These are phyloP conservation scores for Mixia osmundae DNA, from an alignment of 1,284 basidiomycete genomes.

Conservation along the genomic window DNA sequence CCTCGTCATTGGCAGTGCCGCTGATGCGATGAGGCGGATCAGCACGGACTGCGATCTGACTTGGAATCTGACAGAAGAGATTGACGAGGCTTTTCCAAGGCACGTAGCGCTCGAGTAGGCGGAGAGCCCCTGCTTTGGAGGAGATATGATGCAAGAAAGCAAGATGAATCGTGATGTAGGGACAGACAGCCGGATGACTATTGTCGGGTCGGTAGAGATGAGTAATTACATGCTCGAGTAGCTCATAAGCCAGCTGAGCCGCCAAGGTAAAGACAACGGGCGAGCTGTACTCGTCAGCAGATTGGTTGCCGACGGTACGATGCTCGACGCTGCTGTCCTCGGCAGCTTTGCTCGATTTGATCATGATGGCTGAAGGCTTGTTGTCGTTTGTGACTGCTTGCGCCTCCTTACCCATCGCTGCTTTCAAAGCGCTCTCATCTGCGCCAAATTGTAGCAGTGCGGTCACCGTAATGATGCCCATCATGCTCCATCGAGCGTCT, in stretches of 20 bases:
- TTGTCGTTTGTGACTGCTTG: constrained; percentile 3
- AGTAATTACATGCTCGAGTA: constrained; percentile 39
- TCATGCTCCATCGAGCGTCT: constrained; percentile 81
- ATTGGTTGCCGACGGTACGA: neutral
- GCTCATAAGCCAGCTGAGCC: constrained; percentile 50
- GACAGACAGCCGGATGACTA: constrained; percentile 37
- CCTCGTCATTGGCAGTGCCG: constrained; percentile 57
- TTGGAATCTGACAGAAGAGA: constrained; percentile 31
- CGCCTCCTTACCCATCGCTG: constrained; percentile 24
- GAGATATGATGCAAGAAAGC: constrained; percentile 64
- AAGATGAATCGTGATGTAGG: constrained; percentile 62
- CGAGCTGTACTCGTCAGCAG: too few relatives aligned
- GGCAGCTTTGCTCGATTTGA: constrained; percentile 9
- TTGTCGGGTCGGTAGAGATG: constrained; percentile 5
- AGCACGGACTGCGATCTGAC: constrained; percentile 31
- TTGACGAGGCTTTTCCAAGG: constrained; percentile 57
- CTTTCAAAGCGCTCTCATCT: constrained; percentile 43
- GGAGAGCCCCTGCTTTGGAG: constrained; percentile 37
- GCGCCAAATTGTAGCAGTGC: constrained; percentile 70
- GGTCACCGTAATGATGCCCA: constrained; percentile 62
- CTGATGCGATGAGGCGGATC: constrained; percentile 27
- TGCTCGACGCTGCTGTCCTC: constrained; percentile 7
- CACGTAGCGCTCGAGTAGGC: constrained; percentile 44
- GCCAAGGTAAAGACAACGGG: constrained; percentile 47
- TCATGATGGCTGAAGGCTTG: constrained; percentile 14